These are phyloP conservation scores for Fraxinus latifolia DNA, from an alignment of 305 asterid genomes.

Conservation along the genomic window DNA sequence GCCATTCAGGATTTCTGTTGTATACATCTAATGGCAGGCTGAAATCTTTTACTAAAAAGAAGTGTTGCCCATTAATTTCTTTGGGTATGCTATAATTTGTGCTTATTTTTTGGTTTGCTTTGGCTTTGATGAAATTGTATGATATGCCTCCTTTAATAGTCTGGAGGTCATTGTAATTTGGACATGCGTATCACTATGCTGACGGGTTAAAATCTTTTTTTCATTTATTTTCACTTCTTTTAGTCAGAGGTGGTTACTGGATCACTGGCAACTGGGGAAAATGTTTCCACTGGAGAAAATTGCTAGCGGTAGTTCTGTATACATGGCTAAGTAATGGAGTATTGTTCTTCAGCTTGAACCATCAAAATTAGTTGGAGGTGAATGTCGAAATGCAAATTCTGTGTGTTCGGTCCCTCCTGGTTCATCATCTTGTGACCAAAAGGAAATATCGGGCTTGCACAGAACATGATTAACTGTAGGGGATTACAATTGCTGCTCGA, in stretches of 20 bases:
- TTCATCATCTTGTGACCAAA: background rate
- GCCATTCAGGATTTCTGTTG: background rate
- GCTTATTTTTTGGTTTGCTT: constrained; percentile 8
- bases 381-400: background rate
- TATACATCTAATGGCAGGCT: background rate
- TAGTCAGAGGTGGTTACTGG: background rate
- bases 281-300: background rate
- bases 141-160: constrained; percentile 5
- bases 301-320: background rate
- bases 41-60: background rate
- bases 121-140: constrained; percentile 20
- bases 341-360: background rate
- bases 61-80: background rate
- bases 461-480: background rate
- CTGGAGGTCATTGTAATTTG: background rate
- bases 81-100: background rate
- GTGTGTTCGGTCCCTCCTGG: background rate
- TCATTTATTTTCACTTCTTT: background rate
- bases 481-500: background rate
- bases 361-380: background rate
- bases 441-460: background rate
- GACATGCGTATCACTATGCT: background rate
- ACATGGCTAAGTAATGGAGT: background rate
- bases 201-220: background rate
- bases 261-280: background rate